Percentiles rank a stretch among this genome's conserved stretches.
These are phyloP conservation scores for Drechslerella coelobrocha DNA, from an alignment of 2,329 filamentous ascomycete genomes.

Conservation along the genomic window DNA sequence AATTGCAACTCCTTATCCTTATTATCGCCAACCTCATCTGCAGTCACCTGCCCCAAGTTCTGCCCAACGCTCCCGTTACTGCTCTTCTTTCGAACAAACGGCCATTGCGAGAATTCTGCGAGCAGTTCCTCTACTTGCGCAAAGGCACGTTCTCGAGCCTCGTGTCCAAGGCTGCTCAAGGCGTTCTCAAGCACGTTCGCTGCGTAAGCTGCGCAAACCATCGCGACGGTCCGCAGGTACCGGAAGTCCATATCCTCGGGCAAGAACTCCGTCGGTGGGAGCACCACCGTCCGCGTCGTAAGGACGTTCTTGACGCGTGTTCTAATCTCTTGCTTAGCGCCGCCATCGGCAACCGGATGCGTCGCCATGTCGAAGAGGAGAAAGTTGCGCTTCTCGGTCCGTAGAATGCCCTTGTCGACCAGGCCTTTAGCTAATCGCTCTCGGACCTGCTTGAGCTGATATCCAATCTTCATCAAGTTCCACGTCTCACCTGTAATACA, in stretches of 20 bases:
- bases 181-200: slow-evolving; percentile 98
- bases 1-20: slow-evolving; percentile 96
- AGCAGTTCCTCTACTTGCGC: slow-evolving; percentile 95
- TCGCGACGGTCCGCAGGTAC: slow-evolving; percentile 86
- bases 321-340: slow-evolving; percentile 96
- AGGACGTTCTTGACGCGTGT: slow-evolving; percentile 89
- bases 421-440: slow-evolving; percentile 96
- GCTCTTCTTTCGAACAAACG: slow-evolving; percentile 80
- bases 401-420: slow-evolving; percentile 97
- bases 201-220: slow-evolving; percentile 98
- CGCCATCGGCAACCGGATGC: slow-evolving; percentile 93
- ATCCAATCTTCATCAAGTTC: slow-evolving; percentile 99
- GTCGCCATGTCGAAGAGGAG: slow-evolving; percentile 99
- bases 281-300: slow-evolving; percentile 90
- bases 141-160: slow-evolving; percentile 91
- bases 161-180: slow-evolving; percentile 89
- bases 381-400: slow-evolving; percentile 99
- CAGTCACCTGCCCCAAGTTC: slow-evolving; percentile 85
- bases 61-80: slow-evolving; percentile 82
- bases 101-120: slow-evolving; percentile 96
- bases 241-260: slow-evolving; percentile 94
- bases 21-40: slow-evolving; percentile 81
- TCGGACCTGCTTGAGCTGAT: slow-evolving; percentile 98
- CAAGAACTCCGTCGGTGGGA: slow-evolving; percentile 84
- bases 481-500: slow-evolving; percentile 82